phyloP scores from a whole-genome alignment of 768 basidiomycete genomes.

The Pleurotus citrinopileatus region DNA sequence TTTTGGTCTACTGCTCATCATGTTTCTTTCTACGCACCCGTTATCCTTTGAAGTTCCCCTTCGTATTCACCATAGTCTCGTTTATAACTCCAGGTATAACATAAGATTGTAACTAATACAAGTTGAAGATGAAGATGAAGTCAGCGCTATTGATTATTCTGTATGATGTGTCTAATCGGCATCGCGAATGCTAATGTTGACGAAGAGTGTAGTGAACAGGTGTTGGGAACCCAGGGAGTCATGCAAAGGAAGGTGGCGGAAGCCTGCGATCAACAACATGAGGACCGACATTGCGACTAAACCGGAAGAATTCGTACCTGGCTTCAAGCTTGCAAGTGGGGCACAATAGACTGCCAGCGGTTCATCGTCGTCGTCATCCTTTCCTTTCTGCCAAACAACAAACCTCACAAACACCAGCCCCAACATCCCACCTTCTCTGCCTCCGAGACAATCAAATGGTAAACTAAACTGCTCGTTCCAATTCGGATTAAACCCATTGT shows the following conservation, averaged over 20 bases:
- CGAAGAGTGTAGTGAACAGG: slow-evolving; percentile 92
- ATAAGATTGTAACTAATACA: no score
- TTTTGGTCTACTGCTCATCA: no score
- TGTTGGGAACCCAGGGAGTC: slow-evolving; percentile 86
- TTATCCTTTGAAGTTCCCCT: no score
- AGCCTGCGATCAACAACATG: slow-evolving; percentile 52
- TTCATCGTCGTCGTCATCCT: slow-evolving; percentile 52
- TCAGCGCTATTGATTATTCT: no score
- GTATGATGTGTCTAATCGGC: background rate
- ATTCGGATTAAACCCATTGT: slow-evolving; percentile 91
- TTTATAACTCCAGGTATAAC: no score
- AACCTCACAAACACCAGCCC: slow-evolving; percentile 86
- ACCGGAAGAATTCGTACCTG: slow-evolving; percentile 49
- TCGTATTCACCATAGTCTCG: no score
- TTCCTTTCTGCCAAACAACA: slow-evolving; percentile 63
- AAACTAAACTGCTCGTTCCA: slow-evolving; percentile 74
- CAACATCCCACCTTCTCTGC: slow-evolving; percentile 68
- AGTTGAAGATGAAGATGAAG: no score
- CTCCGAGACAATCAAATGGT: slow-evolving; percentile 72
- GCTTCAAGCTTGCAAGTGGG: slow-evolving; percentile 66
- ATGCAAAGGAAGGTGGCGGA: slow-evolving; percentile 85
- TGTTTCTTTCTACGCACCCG: no score
- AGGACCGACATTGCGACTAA: background rate
- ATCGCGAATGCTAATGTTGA: slow-evolving; percentile 52
- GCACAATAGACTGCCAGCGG: slow-evolving; percentile 74